Base-by-base conservation (phyloP, 2,329 filamentous ascomycete genomes). In the Cladosporium sp. region DNA sequence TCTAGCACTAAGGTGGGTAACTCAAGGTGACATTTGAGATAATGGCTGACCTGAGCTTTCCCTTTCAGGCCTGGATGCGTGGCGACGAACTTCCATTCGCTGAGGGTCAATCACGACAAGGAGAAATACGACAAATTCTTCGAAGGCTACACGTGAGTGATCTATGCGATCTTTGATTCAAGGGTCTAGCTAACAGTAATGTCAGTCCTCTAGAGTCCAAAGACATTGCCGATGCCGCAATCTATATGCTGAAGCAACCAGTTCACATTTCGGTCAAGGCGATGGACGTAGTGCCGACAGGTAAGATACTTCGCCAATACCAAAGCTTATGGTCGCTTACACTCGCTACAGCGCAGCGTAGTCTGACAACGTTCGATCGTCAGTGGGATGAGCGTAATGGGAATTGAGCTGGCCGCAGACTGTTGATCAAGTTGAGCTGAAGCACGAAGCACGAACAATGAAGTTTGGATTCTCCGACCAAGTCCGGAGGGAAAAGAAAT, bases 41-140 rank as follows among this genome's bases (percentile, higher is more conserved):
- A 18, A 1, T 40, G 35, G 35, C 35, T 40, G 35, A 40, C 35
- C 4, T 37, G 12, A 3, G 18, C 35, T 11, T 7, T 40, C 18
- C 16, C 6, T 16, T 40, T 83, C 12, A 71, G 82, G 35, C 82
- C 82, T 0, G 82, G 82, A 0, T 77, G 79, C n/a, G 81, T 83
- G 12, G 79, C 78, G 3, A 83, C 80, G 0, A 75, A 83, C 66
- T 85, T 84, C 57, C 82, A 84, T 67, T 72, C 77, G 50, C 78
- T 79, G 60, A 72, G 82, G 16, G 80, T 84, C 1, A 78, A 79
- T 0, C 78, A 78, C 68, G 80, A 83, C 65, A 75, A 79, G 64
- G 69, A 74, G 11, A 73, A 76, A 66, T 80, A 81, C 57, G 75
- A 82, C 31, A 73, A 72, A 0, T 83, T 83, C 66, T 78, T 83